Conservation (phyloP, 179 eudicot genomes). For the Heliamphora pulchella region DNA sequence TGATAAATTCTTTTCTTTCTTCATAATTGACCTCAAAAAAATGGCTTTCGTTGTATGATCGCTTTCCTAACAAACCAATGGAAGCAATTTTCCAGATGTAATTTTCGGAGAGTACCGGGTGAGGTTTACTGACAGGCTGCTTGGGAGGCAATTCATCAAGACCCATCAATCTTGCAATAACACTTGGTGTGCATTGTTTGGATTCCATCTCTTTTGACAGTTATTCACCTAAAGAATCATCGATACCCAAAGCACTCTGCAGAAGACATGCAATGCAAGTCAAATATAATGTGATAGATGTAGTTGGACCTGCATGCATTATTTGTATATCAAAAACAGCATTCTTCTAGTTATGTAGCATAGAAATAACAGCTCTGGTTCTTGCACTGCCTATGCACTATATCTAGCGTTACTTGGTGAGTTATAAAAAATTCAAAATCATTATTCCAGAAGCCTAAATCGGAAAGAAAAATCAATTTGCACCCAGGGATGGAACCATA, state of each 20-base stretch:
- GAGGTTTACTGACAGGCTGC: conserved; percentile 20
- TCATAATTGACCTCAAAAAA: conserved; percentile 17
- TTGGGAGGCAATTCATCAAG: conserved; percentile 29
- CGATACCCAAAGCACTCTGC: not conserved
- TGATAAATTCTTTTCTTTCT: conserved; percentile 17
- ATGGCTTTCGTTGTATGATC: conserved; percentile 11
- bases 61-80: conserved; percentile 29
- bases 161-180: conserved; percentile 59
- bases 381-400: not conserved
- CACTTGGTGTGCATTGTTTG: conserved; percentile 34
- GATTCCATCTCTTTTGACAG: conserved; percentile 31
- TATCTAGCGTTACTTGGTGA: not conserved
- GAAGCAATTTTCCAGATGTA: conserved; percentile 45
- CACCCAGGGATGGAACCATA: too few relatives aligned
- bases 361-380: not conserved
- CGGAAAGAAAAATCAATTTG: not conserved
- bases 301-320: not conserved
- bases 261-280: not conserved
- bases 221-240: conserved; percentile 10
- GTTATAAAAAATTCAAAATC: not conserved
- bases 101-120: conserved; percentile 46
- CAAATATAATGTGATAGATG: not conserved
- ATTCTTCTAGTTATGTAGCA: not conserved
- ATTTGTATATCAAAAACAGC: not conserved
- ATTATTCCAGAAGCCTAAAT: not conserved